A percentile compares a stretch with the other conserved stretches of the same genome.
Evolutionary conservation across 305 asterid genomes (phyloP).

Genomic region (Fraxinus platypoda): DNA sequence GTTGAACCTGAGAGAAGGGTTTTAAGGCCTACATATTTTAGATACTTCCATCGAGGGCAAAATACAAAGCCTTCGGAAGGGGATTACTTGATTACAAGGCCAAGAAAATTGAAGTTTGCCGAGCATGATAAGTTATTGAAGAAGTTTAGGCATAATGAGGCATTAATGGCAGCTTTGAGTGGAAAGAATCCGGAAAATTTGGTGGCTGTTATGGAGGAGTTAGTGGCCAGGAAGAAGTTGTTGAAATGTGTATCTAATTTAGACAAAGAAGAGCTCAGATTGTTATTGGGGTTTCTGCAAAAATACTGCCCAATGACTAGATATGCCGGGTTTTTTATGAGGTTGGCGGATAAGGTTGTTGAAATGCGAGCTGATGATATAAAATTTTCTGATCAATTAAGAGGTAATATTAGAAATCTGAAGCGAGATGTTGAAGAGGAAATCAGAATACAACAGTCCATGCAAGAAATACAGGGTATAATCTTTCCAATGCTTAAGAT

Average conservation of each 20-base stretch:
- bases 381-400: neutral
- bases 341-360: neutral
- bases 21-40: conserved; percentile 68
- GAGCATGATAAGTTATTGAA: conserved; percentile 70
- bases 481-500: conserved; percentile 71
- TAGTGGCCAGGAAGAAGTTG: conserved; percentile 74
- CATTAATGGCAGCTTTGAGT: conserved; percentile 58
- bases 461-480: conserved; percentile 80
- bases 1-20: conserved; percentile 45
- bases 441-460: conserved; percentile 61
- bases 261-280: neutral
- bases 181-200: conserved; percentile 50
- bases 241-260: conserved; percentile 12
- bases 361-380: neutral
- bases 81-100: conserved; percentile 61
- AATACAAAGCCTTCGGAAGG: conserved; percentile 61
- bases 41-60: conserved; percentile 84
- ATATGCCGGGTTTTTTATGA: neutral
- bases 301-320: neutral
- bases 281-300: neutral
- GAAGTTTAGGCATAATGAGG: conserved; percentile 78
- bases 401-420: conserved; percentile 48
- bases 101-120: conserved; percentile 61
- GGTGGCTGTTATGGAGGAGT: conserved; percentile 86
- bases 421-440: conserved; percentile 85